These are phyloP conservation scores for Xylaria grammica DNA, from an alignment of 495 filamentous ascomycete genomes.

Conservation along the genomic window DNA sequence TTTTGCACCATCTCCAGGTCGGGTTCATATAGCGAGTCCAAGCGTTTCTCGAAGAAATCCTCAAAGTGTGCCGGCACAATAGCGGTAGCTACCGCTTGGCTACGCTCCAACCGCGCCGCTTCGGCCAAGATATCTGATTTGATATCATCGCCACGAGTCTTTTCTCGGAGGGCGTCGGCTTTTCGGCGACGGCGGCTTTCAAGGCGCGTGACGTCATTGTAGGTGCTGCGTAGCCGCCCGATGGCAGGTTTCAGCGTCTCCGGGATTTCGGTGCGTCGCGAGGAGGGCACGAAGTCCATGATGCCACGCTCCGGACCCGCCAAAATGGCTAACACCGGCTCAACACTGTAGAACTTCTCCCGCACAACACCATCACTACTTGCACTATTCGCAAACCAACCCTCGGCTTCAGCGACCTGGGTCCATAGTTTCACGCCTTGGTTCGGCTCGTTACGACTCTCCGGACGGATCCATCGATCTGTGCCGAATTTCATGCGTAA, in stretches of 20 bases:
- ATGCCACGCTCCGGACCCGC: slow-evolving; percentile 78
- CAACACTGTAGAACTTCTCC: slow-evolving; percentile 76
- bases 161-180: slow-evolving; percentile 75
- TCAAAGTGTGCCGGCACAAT: slow-evolving; percentile 91
- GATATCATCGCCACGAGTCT: slow-evolving; percentile 87
- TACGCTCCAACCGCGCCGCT: slow-evolving; percentile 81
- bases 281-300: slow-evolving; percentile 88
- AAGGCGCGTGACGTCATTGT: slow-evolving; percentile 83
- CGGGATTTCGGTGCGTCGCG: slow-evolving; percentile 75
- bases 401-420: slow-evolving; percentile 78
- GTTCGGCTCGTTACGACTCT: slow-evolving; percentile 61
- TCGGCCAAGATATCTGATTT: slow-evolving; percentile 81
- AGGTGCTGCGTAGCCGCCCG: slow-evolving; percentile 69
- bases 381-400: slow-evolving; percentile 84
- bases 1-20: slow-evolving; percentile 71
- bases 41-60: slow-evolving; percentile 81
- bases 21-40: slow-evolving; percentile 74
- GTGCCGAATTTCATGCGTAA: slow-evolving; percentile 84
- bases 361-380: slow-evolving; percentile 83
- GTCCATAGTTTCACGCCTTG: slow-evolving; percentile 77
- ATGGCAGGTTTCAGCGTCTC: slow-evolving; percentile 80
- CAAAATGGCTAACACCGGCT: slow-evolving; percentile 74
- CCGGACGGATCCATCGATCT: slow-evolving; percentile 76
- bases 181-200: slow-evolving; percentile 78
- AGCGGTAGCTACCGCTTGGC: slow-evolving; percentile 75